A percentile compares a stretch with the other conserved stretches of the same genome.
These are phyloP conservation scores for Tulasnella sp. DNA, from an alignment of 768 basidiomycete species.

Conservation along the genomic window DNA sequence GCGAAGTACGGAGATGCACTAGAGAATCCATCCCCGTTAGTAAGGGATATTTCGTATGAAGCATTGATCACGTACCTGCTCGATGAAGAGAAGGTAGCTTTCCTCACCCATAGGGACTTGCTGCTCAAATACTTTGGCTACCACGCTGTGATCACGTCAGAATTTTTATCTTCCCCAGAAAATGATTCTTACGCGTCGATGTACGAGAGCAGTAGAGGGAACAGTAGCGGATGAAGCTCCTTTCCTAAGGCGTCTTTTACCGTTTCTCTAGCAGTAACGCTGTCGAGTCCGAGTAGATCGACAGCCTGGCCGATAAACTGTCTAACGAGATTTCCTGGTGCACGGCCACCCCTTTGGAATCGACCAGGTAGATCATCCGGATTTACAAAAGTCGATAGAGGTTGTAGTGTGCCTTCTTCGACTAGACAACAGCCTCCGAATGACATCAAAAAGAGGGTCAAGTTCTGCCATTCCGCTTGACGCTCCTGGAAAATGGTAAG, in stretches of 20 bases:
- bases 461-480: slow-evolving; percentile 74
- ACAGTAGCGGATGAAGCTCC: slow-evolving; percentile 63
- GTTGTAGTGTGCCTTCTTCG: slow-evolving; percentile 34
- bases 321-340: slow-evolving; percentile 37
- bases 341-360: slow-evolving; percentile 10
- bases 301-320: slow-evolving; percentile 58
- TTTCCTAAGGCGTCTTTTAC: slow-evolving; percentile 70
- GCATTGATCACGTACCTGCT: slow-evolving; percentile 43
- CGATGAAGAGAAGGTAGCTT: slow-evolving; percentile 40
- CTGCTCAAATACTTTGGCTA: slow-evolving; percentile 17
- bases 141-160: slow-evolving; percentile 22
- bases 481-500: slow-evolving; percentile 39
- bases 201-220: slow-evolving; percentile 52
- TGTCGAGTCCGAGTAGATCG: slow-evolving; percentile 52
- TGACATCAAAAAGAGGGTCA: slow-evolving; percentile 65
- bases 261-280: slow-evolving; percentile 58
- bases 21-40: slow-evolving; percentile 12
- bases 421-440: slow-evolving; percentile 54
- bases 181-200: slow-evolving; percentile 53
- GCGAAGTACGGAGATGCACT: slow-evolving; percentile 69
- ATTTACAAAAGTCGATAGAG: slow-evolving; percentile 18
- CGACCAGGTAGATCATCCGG: slow-evolving; percentile 14
- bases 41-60: not conserved
- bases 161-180: slow-evolving; percentile 19
- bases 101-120: slow-evolving; percentile 17